Percentiles rank a stretch among this genome's conserved stretches.
Evolutionary conservation across 2,329 filamentous ascomycete species (phyloP).

Genomic region (Fusarium palustre): DNA sequence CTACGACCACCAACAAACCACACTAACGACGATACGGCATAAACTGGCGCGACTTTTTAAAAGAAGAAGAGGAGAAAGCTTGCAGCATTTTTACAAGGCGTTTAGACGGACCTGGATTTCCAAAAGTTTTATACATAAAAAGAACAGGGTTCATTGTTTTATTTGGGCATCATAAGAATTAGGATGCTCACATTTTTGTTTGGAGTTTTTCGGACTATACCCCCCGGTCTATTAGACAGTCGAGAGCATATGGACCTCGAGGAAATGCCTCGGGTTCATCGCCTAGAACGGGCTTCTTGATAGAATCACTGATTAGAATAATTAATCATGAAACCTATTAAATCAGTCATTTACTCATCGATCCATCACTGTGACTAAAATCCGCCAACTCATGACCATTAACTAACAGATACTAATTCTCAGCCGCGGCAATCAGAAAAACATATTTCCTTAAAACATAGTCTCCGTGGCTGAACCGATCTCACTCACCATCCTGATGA

Average conservation of each 20-base stretch:
- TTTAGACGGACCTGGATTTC: constrained; percentile 34
- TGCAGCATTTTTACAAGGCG: constrained; percentile 47
- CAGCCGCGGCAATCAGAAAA: not conserved
- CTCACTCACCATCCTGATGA: constrained; percentile 9
- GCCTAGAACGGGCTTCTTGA: constrained; percentile 49
- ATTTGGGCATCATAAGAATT: constrained; percentile 1
- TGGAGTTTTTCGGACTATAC: constrained; percentile 49
- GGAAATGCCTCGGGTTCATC: constrained; percentile 36
- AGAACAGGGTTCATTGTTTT: constrained; percentile 19
- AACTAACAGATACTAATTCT: not conserved
- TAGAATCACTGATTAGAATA: constrained; percentile 44
- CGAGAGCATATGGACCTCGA: constrained; percentile 40
- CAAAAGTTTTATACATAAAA: constrained; percentile 39
- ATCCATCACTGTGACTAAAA: not conserved
- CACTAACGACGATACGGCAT: constrained; percentile 43
- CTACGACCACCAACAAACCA: constrained; percentile 17
- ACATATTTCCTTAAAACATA: not conserved
- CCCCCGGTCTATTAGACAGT: constrained; percentile 50
- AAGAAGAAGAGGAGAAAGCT: constrained; percentile 27
- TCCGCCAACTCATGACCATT: too few species aligned
- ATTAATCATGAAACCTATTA: constrained; percentile 37
- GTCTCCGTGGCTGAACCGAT: constrained; percentile 16
- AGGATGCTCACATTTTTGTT: constrained; percentile 21
- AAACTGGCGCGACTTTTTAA: constrained; percentile 39
- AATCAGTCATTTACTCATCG: not conserved